These are phyloP conservation scores for Amaranthus cruentus DNA, from an alignment of 148 eudicot species.

Conservation along the genomic window DNA sequence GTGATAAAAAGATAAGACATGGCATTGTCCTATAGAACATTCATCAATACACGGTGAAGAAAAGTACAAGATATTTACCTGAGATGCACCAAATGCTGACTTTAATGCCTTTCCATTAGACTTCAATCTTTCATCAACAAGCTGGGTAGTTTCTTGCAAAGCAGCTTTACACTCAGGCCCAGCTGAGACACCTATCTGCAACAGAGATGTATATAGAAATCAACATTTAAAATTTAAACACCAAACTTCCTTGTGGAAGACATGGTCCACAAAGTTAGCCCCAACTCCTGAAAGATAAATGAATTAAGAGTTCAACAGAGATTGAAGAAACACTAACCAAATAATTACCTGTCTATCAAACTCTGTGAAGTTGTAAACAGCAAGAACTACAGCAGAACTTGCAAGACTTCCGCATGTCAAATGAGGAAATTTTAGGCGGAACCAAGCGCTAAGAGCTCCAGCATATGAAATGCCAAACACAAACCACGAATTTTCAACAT, in stretches of 20 bases:
- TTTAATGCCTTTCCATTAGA: conserved; percentile 54
- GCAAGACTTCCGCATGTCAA: conserved; percentile 98
- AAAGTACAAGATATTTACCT: conserved; percentile 33
- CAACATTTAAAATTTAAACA: background rate
- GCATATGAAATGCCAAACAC: conserved; percentile 87
- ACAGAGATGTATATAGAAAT: conserved; percentile 12
- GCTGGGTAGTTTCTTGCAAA: conserved; percentile 81
- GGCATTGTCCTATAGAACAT: background rate
- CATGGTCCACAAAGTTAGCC: too few relatives aligned
- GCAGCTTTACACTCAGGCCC: conserved; percentile 96
- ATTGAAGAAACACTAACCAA: background rate
- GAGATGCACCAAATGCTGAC: conserved; percentile 66
- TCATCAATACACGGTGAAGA: background rate
- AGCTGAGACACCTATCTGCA: conserved; percentile 93
- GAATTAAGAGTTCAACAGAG: background rate
- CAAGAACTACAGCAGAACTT: conserved; percentile 85
- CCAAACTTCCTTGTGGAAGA: background rate
- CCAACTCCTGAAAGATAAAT: background rate
- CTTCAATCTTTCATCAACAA: conserved; percentile 69
- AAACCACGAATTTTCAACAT: conserved; percentile 85
- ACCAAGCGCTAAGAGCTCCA: conserved; percentile 99
- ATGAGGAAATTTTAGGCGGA: conserved; percentile 94
- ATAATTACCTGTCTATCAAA: conserved; percentile 80
- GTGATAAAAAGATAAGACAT: background rate
- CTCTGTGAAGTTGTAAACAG: conserved; percentile 72